Evolutionary conservation across 352 stramenopile species (phyloP), one percentile per base, ranked within the genome.

Genomic region (Phytophthora kernoviae): DNA sequence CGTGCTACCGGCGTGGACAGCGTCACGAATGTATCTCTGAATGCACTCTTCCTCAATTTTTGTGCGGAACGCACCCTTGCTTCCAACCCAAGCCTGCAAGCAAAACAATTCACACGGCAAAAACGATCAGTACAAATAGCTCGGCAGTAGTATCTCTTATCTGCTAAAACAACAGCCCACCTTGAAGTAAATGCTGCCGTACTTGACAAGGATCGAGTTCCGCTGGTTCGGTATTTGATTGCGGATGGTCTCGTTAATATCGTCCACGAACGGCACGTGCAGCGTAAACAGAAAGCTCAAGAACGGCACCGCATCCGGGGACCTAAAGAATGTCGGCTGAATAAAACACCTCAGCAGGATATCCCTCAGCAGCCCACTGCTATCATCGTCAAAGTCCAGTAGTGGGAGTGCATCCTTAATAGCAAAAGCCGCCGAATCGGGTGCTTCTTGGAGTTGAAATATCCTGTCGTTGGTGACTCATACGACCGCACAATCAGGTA

Each of bases 341-440:
- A 97, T 90, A 45, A 88, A 96, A 54, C 84, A 96, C 21, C 88
- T 87, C 57, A 97, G 65, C 6, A 97, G 62, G 42, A 97, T 90
- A 24, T 93, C 85, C 6, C 82, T 81, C 46, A 96, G 43, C 4
- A 93, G 51, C 4, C 74, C 73, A 56, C 83, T 92, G 62, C 81
- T 94, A 24, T 90, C 76, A 42, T 95, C 84, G 18, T 93, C 82
- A 62, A 95, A 93, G 48, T 95, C 87, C 14, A 95, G 70, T 20
- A 93, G 66, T 41, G 81, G 69, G 18, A 95, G 66, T 30, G 87
- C 83, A 45, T 95, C 84, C 32, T 88, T 90, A 26, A 95, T 76
- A 1, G 77, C 77, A 60, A 78, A 30, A 95, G 75, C 4, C 87
- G 78, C 17, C 85, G 79, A 48, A 94, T 87, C 5, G 75, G 80